phyloP scores from a whole-genome alignment of 257 asterid genomes.

The Solanum acaule region DNA sequence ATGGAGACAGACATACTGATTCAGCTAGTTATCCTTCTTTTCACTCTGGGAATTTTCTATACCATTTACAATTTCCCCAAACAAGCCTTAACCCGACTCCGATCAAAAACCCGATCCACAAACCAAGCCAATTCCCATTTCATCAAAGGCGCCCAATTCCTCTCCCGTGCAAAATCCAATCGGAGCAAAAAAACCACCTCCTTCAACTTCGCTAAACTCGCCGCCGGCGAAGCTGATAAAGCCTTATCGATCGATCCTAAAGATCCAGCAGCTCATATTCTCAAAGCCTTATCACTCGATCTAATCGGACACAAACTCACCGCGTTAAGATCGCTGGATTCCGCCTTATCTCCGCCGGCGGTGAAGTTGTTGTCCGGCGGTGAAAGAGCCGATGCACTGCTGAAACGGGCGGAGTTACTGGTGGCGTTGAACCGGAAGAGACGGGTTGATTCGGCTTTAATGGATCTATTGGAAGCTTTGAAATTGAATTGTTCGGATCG shows the following conservation, averaged over 20 bases:
- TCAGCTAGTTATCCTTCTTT: constrained; percentile 43
- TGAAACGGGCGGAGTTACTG: constrained; percentile 65
- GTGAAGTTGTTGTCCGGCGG: constrained; percentile 43
- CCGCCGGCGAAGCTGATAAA: constrained; percentile 64
- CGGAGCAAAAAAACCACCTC: constrained; percentile 37
- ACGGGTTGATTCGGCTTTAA: constrained; percentile 57
- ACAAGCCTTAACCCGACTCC: constrained; percentile 51
- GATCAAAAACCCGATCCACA: constrained; percentile 49
- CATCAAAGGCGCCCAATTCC: constrained; percentile 72
- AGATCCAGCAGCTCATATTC: constrained; percentile 80
- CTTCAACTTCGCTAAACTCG: constrained; percentile 59
- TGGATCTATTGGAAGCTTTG: constrained; percentile 56
- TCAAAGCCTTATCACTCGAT: constrained; percentile 70
- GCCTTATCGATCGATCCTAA: constrained; percentile 61
- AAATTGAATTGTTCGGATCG: constrained; percentile 34
- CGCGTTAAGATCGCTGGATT: constrained; percentile 58
- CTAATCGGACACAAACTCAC: constrained; percentile 58
- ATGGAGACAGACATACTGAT: constrained; percentile 42
- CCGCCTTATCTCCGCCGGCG: constrained; percentile 63
- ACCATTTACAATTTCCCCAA: constrained; percentile 49
- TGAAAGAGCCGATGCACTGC: constrained; percentile 70
- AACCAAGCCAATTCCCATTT: constrained; percentile 68
- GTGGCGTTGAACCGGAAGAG: constrained; percentile 50
- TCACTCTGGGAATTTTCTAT: constrained; percentile 54
- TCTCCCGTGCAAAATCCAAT: constrained; percentile 68